Base-by-base conservation (phyloP, 768 basidiomycete genomes). In the Boletus patriciae region DNA sequence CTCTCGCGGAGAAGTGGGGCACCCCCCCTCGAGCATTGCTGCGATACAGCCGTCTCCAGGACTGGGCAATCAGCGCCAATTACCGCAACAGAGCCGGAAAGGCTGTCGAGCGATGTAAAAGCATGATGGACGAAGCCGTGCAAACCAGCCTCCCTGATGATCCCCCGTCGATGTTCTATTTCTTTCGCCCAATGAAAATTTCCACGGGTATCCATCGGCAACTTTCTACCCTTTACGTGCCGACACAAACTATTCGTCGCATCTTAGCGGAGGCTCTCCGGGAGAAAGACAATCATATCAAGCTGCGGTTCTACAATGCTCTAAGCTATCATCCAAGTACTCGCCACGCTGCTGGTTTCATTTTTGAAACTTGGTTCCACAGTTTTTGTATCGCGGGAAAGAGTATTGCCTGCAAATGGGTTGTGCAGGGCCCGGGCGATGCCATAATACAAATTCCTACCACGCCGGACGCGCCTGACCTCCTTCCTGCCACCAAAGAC, bases 21-120 rank as follows among this genome's bases (percentile, higher is more conserved):
- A 33, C 19, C 6, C 11, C 33, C 8, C 55, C 55, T 21, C 25
- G 36, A 31, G 18, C 0, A 13, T 19, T 56, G 13, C 3, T 55
- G 16, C 2, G 2, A 19, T 43, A 3, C 25, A 6, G 37, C 15
- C 21, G 43, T 37, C 1, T 3, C 2, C 0, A 36, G 5, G 23
- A 25, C n/a, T 10, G 8, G 8, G 16, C 12, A 8, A 44, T 50
- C 7, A 34, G 27, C 25, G 4, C 0, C 0, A 0, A 1, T 1
- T 50, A 55, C 13, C 1, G 8, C 9, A 0, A 0, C 3, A 4
- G 16, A 1, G 46, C 54, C 7, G 0, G 0, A 1, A 7, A 3
- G 3, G 37, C 36, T 8, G 44, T 40, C 13, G 0, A 2, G 19
- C 3, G 15, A 21, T 37, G 48, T 18, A 0, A 25, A 18, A 3